Conservation (phyloP, 2,329 filamentous ascomycete species). For the Amauroascus verrucosus region DNA sequence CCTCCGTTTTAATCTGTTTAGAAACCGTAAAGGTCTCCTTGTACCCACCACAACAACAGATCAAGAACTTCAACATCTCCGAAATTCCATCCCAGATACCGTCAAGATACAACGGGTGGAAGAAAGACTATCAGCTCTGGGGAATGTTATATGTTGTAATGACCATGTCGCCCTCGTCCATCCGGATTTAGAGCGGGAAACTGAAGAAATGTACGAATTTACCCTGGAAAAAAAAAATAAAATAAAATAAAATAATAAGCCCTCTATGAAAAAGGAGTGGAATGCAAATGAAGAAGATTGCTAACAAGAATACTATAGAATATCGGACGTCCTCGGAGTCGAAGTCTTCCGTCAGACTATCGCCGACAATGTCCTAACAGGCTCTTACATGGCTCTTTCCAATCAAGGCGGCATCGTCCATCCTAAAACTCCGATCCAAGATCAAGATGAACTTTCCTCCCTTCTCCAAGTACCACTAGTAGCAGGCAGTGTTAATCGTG, state of each 20-base stretch:
- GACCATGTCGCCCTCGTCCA: conserved; percentile 96
- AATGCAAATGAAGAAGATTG: no score
- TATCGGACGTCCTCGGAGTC: conserved; percentile 70
- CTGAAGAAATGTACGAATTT: conserved; percentile 66
- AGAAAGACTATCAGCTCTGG: conserved; percentile 86
- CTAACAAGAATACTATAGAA: conserved; percentile 30
- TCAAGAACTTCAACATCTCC: conserved; percentile 93
- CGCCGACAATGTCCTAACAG: conserved; percentile 91
- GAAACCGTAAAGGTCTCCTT: conserved; percentile 92
- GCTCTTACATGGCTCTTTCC: conserved; percentile 89
- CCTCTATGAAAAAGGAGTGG: no score
- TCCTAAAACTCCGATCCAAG: conserved; percentile 91
- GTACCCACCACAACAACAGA: conserved; percentile 94
- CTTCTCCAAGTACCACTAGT: conserved; percentile 92
- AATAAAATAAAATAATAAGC: not conserved
- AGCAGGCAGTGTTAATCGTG: conserved; percentile 85
- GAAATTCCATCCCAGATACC: conserved; percentile 82
- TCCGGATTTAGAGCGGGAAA: conserved; percentile 93
- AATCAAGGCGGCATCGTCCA: conserved; percentile 97
- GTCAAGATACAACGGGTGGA: conserved; percentile 97
- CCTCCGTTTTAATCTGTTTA: conserved; percentile 25
- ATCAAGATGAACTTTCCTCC: conserved; percentile 92
- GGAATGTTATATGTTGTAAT: conserved; percentile 93
- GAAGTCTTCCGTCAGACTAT: conserved; percentile 70
- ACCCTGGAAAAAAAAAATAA: not conserved